These are phyloP conservation scores for Penicilliopsis zonata DNA, from an alignment of 495 filamentous ascomycete species.

Conservation along the genomic window DNA sequence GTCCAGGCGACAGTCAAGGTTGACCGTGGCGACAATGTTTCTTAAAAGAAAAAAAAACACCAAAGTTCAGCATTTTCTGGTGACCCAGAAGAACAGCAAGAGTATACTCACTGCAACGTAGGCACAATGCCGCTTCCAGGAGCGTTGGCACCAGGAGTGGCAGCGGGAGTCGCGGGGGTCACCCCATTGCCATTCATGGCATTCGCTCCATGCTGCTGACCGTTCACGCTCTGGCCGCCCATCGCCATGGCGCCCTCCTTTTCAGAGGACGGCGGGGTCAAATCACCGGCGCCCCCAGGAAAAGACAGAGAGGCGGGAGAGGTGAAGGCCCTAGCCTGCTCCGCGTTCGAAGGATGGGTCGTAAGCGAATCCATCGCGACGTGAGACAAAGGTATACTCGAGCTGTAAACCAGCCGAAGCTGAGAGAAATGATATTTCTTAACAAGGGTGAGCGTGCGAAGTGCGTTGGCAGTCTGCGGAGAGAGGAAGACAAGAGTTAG, in stretches of 20 bases:
- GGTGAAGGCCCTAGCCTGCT: conserved; percentile 85
- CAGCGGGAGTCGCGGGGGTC: conserved; percentile 90
- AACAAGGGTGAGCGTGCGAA: conserved; percentile 3
- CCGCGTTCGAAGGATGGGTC: conserved; percentile 76
- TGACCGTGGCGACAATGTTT: conserved; percentile 99
- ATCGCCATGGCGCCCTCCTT: conserved; percentile 41
- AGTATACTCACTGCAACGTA: conserved; percentile 91
- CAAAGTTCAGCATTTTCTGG: conserved; percentile 40
- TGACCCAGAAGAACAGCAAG: conserved; percentile 35
- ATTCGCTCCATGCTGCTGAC: conserved; percentile 50
- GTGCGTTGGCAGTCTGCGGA: conserved; percentile 3
- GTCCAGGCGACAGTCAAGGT: conserved; percentile 94
- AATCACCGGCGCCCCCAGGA: conserved; percentile 67
- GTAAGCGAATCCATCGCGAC: conserved; percentile 75
- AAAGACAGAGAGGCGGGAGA: conserved; percentile 82
- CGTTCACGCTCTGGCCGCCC: conserved; percentile 40
- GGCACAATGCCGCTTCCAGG: conserved; percentile 88
- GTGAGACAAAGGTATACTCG: conserved; percentile 11
- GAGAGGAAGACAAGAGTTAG: conserved; percentile 2
- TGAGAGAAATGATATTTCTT: conserved; percentile 8
- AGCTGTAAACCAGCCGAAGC: conserved; percentile 12
- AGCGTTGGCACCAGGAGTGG: conserved; percentile 71
- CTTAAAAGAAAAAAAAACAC: conserved; percentile 58
- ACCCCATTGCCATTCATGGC: conserved; percentile 66
- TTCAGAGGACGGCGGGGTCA: conserved; percentile 64